Base-by-base conservation (phyloP, 257 asterid species). In the Salvia hispanica region DNA sequence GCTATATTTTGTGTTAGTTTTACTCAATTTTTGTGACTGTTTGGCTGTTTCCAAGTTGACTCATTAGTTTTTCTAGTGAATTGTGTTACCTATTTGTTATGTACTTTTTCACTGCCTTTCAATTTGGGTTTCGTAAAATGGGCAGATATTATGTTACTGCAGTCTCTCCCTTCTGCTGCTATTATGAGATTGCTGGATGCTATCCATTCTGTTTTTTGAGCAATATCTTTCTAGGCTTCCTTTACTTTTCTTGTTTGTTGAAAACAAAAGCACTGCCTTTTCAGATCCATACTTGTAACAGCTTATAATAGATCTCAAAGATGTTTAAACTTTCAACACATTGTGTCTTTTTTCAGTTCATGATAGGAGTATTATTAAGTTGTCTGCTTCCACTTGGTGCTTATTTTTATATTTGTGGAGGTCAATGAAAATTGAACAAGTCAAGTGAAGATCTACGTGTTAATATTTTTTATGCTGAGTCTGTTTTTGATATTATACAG, bases 391-490 rank as follows among this genome's bases (percentile, higher is more conserved):
- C 42, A 70, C 45, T 57, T 42, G 56, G 67, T 57, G 55, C 69
- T 36, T 28, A 14, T 71, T 67, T 12, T 61, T 44, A n/a, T 58
- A 52, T 63, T 52, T 69, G 28, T 12, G 52, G 18, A 9, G 56
- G 3, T 28, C 12, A 39, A 18, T 34, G 53, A 62, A 58, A 54
- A 50, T 28, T 66, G 33, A 66, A 59, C 69, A 76, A 71, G 61
- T 65, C 72, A 46, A 58, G 36, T 66, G 43, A 58, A 76, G 72
- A 82, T 71, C 47, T 70, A 70, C 83, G 65, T 46, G 71, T 67
- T 67, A 15, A 65, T 53, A 75, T 63, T 64, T 55, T 46, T 66
- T 66, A 46, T 74, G 76, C 72, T 47, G 14, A 46, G 44, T 74
- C 61, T 60, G 5, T 78, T 60, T 48, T 11, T 61, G 61, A 58